phyloP scores from a whole-genome alignment of 208 protist species.

The Trypanosoma lewisi region DNA sequence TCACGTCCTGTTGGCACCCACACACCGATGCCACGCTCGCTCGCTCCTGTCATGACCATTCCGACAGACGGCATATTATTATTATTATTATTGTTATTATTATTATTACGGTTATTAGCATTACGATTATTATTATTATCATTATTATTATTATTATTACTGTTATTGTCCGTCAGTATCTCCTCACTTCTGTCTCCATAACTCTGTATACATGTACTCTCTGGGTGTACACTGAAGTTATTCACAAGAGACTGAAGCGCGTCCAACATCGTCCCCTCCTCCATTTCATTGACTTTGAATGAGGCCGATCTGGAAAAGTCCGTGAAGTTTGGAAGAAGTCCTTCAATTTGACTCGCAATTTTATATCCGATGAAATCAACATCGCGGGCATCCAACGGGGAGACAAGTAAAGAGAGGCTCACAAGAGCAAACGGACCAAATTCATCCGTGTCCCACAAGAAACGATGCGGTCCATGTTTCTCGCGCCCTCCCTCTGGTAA shows the following conservation, averaged over 20 bases:
- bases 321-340: slow-evolving; percentile 54
- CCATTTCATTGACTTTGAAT: slow-evolving; percentile 33
- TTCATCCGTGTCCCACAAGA: slow-evolving; percentile 54
- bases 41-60: slow-evolving; percentile 14
- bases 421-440: slow-evolving; percentile 56
- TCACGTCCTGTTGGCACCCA: slow-evolving; percentile 24
- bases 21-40: slow-evolving; percentile 10
- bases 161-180: no score
- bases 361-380: slow-evolving; percentile 29
- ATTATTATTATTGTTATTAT: neutral
- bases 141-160: no score
- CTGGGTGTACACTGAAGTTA: neutral
- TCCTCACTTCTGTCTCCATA: no score
- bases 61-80: slow-evolving; percentile 5
- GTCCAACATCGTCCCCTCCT: slow-evolving; percentile 24
- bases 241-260: slow-evolving; percentile 11
- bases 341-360: slow-evolving; percentile 38
- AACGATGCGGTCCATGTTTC: slow-evolving; percentile 46
- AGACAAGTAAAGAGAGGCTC: slow-evolving; percentile 54
- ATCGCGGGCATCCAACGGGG: slow-evolving; percentile 52
- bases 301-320: slow-evolving; percentile 45
- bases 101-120: neutral
- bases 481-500: slow-evolving; percentile 26
- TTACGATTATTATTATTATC: neutral
- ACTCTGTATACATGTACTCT: no score